Evolutionary conservation across 495 filamentous ascomycete species (phyloP).

Genomic region (Neurospora pannonica): DNA sequence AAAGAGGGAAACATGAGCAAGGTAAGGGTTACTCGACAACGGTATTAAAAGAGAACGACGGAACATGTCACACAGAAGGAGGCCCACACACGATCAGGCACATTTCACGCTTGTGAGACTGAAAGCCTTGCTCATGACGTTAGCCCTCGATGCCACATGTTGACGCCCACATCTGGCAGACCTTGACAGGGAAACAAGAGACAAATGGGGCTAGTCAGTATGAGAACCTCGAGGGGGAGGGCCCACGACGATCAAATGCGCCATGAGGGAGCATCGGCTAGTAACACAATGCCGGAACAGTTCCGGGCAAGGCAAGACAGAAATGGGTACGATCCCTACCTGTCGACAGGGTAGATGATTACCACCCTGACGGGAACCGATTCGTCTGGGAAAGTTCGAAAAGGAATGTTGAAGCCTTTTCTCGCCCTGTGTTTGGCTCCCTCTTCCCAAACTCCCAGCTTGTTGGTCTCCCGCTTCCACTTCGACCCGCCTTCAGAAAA

Average conservation of each 20-base stretch:
- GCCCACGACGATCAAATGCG: neutral
- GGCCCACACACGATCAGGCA: neutral
- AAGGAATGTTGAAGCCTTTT: neutral
- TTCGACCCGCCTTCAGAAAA: neutral
- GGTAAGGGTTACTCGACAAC: neutral
- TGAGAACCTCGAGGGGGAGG: neutral
- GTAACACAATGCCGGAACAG: neutral
- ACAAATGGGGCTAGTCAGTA: neutral
- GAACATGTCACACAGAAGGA: neutral
- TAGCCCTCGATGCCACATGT: neutral
- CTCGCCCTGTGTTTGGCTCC: neutral
- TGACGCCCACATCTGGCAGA: neutral
- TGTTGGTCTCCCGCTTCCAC: neutral
- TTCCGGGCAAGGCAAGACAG: neutral
- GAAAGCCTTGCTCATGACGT: neutral
- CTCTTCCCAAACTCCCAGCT: neutral
- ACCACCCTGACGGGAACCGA: neutral
- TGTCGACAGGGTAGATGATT: neutral
- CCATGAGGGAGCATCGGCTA: neutral
- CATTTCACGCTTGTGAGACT: neutral
- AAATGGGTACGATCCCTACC: neutral
- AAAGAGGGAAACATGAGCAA: slow-evolving; percentile 2
- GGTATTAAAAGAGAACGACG: neutral
- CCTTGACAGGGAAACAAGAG: neutral
- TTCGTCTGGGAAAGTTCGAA: neutral